Conservation (phyloP, 257 asterid species). For the Schizonepeta tenuifolia region DNA sequence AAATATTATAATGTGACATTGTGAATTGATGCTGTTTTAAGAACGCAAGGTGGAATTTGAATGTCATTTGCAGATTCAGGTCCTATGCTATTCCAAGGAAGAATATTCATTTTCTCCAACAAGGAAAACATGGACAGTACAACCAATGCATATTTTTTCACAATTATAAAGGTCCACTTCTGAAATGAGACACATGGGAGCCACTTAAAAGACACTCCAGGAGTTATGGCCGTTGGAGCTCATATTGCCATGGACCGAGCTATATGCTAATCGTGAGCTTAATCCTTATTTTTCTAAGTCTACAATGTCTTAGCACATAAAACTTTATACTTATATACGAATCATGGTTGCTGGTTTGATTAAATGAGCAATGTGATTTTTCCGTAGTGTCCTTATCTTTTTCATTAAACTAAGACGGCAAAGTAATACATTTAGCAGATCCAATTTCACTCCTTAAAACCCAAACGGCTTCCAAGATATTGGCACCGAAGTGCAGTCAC, state of each 20-base stretch:
- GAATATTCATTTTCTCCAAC: too few species aligned
- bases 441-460: neutral
- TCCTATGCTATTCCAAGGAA: too few species aligned
- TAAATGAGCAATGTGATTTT: neutral
- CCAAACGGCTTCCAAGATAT: conserved; percentile 13
- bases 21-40: too few species aligned
- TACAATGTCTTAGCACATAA: neutral
- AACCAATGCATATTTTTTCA: too few species aligned
- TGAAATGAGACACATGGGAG: too few species aligned
- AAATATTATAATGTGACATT: too few species aligned
- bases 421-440: conserved; percentile 1
- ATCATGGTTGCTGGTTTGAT: neutral
- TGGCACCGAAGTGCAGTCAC: neutral
- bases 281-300: neutral
- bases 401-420: neutral
- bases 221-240: neutral
- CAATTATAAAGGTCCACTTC: too few species aligned
- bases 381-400: neutral
- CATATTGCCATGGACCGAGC: neutral
- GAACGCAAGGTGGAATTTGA: too few species aligned
- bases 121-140: too few species aligned
- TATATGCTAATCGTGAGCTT: neutral
- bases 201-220: too few species aligned
- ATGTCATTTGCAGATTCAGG: too few species aligned
- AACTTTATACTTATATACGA: neutral